phyloP scores from a whole-genome alignment of 352 stramenopile genomes.

The Thalassiosira sp. region DNA sequence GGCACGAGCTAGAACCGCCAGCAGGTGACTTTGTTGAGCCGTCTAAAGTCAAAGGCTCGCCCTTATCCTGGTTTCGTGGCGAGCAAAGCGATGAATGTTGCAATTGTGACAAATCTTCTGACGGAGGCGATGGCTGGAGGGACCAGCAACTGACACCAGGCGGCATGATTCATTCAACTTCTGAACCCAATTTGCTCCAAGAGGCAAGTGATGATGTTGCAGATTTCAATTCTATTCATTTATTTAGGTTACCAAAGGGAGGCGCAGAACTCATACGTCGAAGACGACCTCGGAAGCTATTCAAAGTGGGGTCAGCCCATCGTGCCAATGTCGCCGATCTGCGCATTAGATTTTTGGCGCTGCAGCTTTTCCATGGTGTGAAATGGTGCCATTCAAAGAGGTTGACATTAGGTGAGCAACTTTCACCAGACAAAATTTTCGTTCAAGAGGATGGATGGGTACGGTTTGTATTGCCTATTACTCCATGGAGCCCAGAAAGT shows the following conservation, averaged over 20 bases:
- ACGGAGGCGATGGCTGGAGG: slow-evolving; percentile 4
- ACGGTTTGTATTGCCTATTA: slow-evolving; percentile 29
- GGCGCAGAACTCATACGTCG: slow-evolving; percentile 10
- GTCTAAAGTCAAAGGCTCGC: neutral
- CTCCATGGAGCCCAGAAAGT: slow-evolving; percentile 1
- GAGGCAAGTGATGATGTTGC: neutral
- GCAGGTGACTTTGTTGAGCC: neutral
- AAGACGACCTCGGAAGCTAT: slow-evolving; percentile 16
- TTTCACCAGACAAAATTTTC: slow-evolving; percentile 42
- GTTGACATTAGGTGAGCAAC: slow-evolving; percentile 28
- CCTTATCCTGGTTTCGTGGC: neutral
- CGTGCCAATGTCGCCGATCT: slow-evolving; percentile 44
- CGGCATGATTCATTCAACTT: slow-evolving; percentile 4
- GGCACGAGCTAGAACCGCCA: slow-evolving; percentile 16
- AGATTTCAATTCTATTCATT: neutral
- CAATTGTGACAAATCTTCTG: slow-evolving; percentile 7
- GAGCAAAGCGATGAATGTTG: slow-evolving; percentile 15
- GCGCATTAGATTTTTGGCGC: slow-evolving; percentile 38
- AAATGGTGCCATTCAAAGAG: slow-evolving; percentile 37
- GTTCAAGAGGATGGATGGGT: slow-evolving; percentile 47
- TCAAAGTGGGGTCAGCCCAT: slow-evolving; percentile 20
- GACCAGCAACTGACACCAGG: neutral
- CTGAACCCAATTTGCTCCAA: slow-evolving; percentile 1
- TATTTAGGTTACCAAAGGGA: slow-evolving; percentile 9
- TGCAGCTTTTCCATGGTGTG: slow-evolving; percentile 41